Conservation (phyloP, 257 asterid genomes). For the Salvia miltiorrhiza region DNA sequence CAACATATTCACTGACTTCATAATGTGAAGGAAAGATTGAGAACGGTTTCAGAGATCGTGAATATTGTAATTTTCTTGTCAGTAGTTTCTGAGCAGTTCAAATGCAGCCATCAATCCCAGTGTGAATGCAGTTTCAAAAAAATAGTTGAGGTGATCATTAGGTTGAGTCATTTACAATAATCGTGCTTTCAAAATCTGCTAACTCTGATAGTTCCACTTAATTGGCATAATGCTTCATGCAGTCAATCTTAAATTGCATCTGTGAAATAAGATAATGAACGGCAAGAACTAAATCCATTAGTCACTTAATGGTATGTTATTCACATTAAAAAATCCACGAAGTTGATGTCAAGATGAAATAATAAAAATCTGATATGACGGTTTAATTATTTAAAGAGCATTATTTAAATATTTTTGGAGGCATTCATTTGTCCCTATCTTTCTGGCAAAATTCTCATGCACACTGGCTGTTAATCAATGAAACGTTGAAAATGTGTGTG, state of each 20-base stretch:
- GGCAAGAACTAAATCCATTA: not conserved
- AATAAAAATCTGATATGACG: too few relatives aligned
- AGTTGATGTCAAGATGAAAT: too few relatives aligned
- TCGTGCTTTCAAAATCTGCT: not conserved
- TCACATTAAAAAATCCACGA: too few relatives aligned
- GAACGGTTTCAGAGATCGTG: constrained; percentile 4
- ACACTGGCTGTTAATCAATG: too few relatives aligned
- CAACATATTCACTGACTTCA: not conserved
- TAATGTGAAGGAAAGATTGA: not conserved
- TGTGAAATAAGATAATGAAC: not conserved
- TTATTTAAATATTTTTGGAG: too few relatives aligned
- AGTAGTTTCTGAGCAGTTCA: not conserved
- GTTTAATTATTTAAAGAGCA: too few relatives aligned
- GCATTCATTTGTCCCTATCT: too few relatives aligned
- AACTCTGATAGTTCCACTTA: not conserved
- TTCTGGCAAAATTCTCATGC: too few relatives aligned
- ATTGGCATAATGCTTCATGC: not conserved
- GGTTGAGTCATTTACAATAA: constrained; percentile 3
- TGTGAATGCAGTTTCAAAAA: not conserved
- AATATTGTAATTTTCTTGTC: constrained; percentile 3
- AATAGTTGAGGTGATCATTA: not conserved
- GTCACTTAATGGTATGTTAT: too few relatives aligned
- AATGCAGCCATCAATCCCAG: not conserved
- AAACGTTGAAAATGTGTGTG: too few relatives aligned
- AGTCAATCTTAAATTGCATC: not conserved